These are phyloP conservation scores for Hypoxylon sp. DNA, from an alignment of 2,329 filamentous ascomycete species.

Conservation along the genomic window DNA sequence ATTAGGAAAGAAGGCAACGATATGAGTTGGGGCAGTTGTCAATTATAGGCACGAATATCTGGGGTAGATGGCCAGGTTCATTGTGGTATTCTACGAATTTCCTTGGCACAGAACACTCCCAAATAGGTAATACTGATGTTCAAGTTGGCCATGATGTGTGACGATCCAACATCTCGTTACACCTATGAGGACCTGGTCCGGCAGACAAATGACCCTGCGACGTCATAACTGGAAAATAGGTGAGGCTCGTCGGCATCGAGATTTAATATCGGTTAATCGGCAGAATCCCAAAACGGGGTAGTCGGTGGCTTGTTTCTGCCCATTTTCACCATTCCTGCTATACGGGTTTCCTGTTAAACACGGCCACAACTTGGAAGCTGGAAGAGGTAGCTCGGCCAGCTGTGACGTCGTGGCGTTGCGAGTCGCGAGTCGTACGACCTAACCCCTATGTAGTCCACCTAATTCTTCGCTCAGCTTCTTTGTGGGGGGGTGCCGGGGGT, in stretches of 20 bases:
- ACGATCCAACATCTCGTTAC: slow-evolving; percentile 27
- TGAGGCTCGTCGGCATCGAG: slow-evolving; percentile 20
- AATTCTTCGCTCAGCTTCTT: slow-evolving; percentile 9
- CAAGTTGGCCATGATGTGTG: slow-evolving; percentile 23
- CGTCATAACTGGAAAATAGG: slow-evolving; percentile 39
- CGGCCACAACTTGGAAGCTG: slow-evolving; percentile 51
- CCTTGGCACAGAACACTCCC: slow-evolving; percentile 28
- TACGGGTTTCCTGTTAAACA: slow-evolving; percentile 53
- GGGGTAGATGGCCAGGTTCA: slow-evolving; percentile 20
- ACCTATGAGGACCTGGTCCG: slow-evolving; percentile 24
- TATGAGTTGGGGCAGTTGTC: slow-evolving; percentile 13
- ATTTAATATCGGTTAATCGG: slow-evolving; percentile 33
- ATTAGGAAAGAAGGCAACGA: background rate
- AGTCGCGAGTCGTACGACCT: slow-evolving; percentile 4
- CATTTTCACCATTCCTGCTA: background rate
- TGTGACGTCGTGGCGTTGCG: slow-evolving; percentile 48
- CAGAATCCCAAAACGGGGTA: slow-evolving; percentile 17
- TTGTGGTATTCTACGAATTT: slow-evolving; percentile 28
- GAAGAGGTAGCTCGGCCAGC: slow-evolving; percentile 29
- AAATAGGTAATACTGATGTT: slow-evolving; percentile 30
- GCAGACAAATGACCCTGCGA: slow-evolving; percentile 30
- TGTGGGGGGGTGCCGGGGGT: slow-evolving; percentile 34
- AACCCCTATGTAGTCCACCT: slow-evolving; percentile 1
- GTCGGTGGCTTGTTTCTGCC: slow-evolving; percentile 1
- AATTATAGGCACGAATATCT: slow-evolving; percentile 31